These are phyloP conservation scores for Syncephalastrum sp. DNA, from an alignment of 371 early-diverging fungal genomes.

Conservation along the genomic window DNA sequence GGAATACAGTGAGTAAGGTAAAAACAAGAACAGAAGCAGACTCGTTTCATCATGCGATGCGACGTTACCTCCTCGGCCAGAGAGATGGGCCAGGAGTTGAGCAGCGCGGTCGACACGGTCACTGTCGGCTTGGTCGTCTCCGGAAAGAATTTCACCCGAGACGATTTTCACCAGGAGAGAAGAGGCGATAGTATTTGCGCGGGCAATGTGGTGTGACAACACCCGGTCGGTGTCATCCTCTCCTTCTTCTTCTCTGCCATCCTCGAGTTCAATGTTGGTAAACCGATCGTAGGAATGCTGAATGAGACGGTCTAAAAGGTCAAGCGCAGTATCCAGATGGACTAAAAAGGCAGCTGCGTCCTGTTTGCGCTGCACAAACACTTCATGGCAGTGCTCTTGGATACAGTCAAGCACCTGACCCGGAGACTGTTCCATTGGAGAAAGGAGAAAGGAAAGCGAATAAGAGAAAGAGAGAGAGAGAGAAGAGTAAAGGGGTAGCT, in stretches of 20 bases:
- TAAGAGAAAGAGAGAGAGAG: background rate
- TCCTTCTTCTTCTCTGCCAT: conserved; percentile 19
- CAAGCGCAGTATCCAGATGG: conserved; percentile 18
- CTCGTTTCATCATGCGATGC: background rate
- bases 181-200: conserved; percentile 24
- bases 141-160: conserved; percentile 20
- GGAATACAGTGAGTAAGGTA: too few relatives aligned
- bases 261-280: conserved; percentile 22
- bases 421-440: conserved; percentile 3
- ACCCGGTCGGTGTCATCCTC: conserved; percentile 21
- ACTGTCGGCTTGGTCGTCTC: conserved; percentile 26
- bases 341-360: background rate
- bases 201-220: conserved; percentile 20
- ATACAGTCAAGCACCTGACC: conserved; percentile 14
- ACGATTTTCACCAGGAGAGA: conserved; percentile 29
- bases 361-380: conserved; percentile 1
- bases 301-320: conserved; percentile 28
- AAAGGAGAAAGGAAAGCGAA: background rate
- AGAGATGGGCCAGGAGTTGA: conserved; percentile 40
- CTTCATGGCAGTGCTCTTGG: conserved; percentile 12
- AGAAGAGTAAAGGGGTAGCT: conserved; percentile 3
- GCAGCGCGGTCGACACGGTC: conserved; percentile 39
- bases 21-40: too few relatives aligned
- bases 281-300: conserved; percentile 34
- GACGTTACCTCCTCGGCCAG: conserved; percentile 47